Base-by-base conservation (phyloP, 2,329 filamentous ascomycete species). In the Penicillium hesseltinei region DNA sequence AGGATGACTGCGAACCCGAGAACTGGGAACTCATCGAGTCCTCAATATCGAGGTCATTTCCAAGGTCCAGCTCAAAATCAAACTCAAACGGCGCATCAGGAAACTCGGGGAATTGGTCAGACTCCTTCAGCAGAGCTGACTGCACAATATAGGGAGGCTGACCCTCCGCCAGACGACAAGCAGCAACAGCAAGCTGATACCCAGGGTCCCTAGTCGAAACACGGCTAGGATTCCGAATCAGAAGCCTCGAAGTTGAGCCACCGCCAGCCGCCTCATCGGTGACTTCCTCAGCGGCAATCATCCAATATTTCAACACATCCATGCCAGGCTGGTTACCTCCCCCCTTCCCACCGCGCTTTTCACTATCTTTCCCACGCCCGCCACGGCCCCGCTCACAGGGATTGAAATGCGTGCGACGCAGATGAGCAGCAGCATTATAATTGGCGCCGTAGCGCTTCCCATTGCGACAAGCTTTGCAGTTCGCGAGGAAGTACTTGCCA, bases 401-500 rank as follows among this genome's bases (percentile, higher is more conserved):
- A 69, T 89, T 90, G 80, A 97, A 97, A 72, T 97, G 93, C 0
- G 89, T 88, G 49, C 93, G 87, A 42, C 92, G 84, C 9, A 97
- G 82, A 71, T 97, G 93, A 0, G 92, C 93, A 0, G 92, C 92
- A 0, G 92, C 93, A 68, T 97, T 97, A 77, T 97, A 97, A 77
- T 97, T 94, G 17, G 90, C 90, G 4, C 89, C 89, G 66, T 97
- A 97, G 57, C 84, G 83, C 79, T 96, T 97, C 54, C 82, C 78
- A 44, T 82, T 82, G 48, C 82, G 83, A 73, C 93, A 97, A 47
- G 89, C 84, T 75, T 96, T 96, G 83, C 92, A 97, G 64, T 89
- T 88, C 50, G 81, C 79, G 35, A 97, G 82, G 40, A 92, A 87
- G 75, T 83, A 76, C 82, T 81, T 74, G 77, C 85, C 71, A 65